These are phyloP conservation scores for Protomyces arabidopsidicola DNA, from an alignment of 1,139 yeast species.

Conservation along the genomic window DNA sequence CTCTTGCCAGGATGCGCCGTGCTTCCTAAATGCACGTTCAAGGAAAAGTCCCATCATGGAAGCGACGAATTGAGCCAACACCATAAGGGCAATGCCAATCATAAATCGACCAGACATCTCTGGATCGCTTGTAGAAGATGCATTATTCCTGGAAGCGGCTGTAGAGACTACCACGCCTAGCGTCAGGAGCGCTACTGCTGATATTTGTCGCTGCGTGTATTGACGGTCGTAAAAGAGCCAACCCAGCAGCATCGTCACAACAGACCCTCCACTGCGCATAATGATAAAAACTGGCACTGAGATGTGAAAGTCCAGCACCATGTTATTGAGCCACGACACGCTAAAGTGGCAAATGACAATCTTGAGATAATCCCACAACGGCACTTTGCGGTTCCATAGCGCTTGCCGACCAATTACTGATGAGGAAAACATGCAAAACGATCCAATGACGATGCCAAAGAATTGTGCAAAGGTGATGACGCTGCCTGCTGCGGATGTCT, in stretches of 20 bases:
- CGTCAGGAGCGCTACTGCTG: slow-evolving; percentile 52
- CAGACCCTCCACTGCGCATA: slow-evolving; percentile 61
- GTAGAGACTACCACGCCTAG: slow-evolving; percentile 57
- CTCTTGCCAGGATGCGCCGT: slow-evolving; percentile 63
- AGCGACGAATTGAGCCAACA: slow-evolving; percentile 49
- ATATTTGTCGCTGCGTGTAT: slow-evolving; percentile 48
- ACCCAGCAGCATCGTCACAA: slow-evolving; percentile 59
- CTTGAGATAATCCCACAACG: slow-evolving; percentile 48
- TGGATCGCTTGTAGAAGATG: background rate
- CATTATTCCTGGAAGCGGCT: slow-evolving; percentile 32
- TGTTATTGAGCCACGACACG: slow-evolving; percentile 55
- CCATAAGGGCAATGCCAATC: slow-evolving; percentile 34
- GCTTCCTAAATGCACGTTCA: slow-evolving; percentile 48
- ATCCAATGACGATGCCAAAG: slow-evolving; percentile 49
- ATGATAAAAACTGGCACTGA: slow-evolving; percentile 67
- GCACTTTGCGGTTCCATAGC: slow-evolving; percentile 44
- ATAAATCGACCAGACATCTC: background rate
- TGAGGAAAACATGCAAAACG: slow-evolving; percentile 44
- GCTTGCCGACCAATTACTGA: slow-evolving; percentile 34
- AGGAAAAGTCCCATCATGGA: slow-evolving; percentile 55
- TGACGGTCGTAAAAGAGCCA: slow-evolving; percentile 44
- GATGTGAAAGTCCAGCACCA: slow-evolving; percentile 54
- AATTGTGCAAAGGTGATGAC: slow-evolving; percentile 61
- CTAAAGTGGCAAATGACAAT: slow-evolving; percentile 52
- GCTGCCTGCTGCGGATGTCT: slow-evolving; percentile 30